These are phyloP conservation scores for Wickerhamiella brachini DNA, from an alignment of 805 yeast genomes.

Conservation along the genomic window DNA sequence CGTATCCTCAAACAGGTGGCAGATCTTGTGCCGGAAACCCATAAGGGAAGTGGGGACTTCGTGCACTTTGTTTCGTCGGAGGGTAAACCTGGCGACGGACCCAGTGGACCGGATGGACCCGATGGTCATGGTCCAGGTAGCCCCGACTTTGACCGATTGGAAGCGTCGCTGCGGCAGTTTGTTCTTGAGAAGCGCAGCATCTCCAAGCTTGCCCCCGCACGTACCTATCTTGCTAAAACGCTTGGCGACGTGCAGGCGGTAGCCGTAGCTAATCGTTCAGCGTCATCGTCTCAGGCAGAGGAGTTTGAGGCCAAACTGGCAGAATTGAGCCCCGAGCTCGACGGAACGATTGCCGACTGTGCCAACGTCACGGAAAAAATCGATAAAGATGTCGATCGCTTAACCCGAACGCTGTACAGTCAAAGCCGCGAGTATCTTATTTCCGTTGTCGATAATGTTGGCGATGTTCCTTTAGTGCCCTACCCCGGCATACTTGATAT, in stretches of 20 bases:
- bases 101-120: constrained; percentile 13
- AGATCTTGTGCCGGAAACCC: constrained; percentile 76
- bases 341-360: constrained; percentile 38
- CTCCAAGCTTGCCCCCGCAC: constrained; percentile 85
- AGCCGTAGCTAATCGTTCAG: constrained; percentile 47
- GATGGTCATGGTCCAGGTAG: constrained; percentile 18
- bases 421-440: constrained; percentile 41
- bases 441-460: constrained; percentile 38
- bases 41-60: constrained; percentile 76
- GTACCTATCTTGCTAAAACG: constrained; percentile 63
- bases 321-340: constrained; percentile 50
- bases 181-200: constrained; percentile 77
- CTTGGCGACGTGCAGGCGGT: constrained; percentile 50
- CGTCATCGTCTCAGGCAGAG: constrained; percentile 37
- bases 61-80: constrained; percentile 79
- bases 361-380: constrained; percentile 42
- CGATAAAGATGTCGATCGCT: constrained; percentile 47
- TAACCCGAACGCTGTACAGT: constrained; percentile 45
- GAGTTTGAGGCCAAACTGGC: constrained; percentile 37
- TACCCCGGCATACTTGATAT: constrained; percentile 52
- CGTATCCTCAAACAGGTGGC: constrained; percentile 77
- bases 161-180: constrained; percentile 71
- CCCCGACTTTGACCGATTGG: constrained; percentile 57
- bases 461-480: constrained; percentile 37
- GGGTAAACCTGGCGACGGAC: constrained; percentile 26